phyloP scores from a whole-genome alignment of 345 rosid genomes.

The Turritis glabra region DNA sequence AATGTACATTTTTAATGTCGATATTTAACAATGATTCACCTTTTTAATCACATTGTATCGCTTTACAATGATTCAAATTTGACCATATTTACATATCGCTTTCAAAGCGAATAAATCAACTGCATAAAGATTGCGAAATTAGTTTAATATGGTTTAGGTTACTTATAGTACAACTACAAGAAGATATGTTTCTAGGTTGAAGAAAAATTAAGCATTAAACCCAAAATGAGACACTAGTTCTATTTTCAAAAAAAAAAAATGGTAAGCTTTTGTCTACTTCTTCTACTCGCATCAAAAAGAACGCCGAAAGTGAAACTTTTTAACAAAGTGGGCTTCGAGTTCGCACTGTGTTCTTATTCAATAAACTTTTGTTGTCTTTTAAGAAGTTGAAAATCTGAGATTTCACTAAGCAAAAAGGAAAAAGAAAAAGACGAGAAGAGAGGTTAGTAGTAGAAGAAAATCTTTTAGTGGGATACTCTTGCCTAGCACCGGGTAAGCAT shows the following conservation, averaged over 20 bases:
- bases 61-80: background rate
- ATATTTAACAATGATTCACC: background rate
- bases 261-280: conserved; percentile 8
- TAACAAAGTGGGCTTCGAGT: conserved; percentile 27
- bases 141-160: too few relatives aligned
- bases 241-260: background rate
- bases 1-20: background rate
- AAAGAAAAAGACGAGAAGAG: conserved; percentile 30
- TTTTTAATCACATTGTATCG: background rate
- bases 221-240: background rate
- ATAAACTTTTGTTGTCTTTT: conserved; percentile 25
- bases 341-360: conserved; percentile 13
- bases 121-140: background rate
- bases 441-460: conserved; percentile 32
- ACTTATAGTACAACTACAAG: background rate
- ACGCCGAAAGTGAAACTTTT: conserved; percentile 32
- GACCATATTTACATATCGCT: background rate
- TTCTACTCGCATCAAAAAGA: conserved; percentile 3
- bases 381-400: conserved; percentile 21
- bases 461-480: conserved; percentile 68
- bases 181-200: background rate
- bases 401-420: conserved; percentile 41
- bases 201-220: background rate
- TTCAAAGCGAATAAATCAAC: background rate
- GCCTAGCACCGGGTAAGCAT: conserved; percentile 54